Evolutionary conservation across 176 grass and related monocot species (phyloP).

Genomic region (Hordeum vulgare): DNA sequence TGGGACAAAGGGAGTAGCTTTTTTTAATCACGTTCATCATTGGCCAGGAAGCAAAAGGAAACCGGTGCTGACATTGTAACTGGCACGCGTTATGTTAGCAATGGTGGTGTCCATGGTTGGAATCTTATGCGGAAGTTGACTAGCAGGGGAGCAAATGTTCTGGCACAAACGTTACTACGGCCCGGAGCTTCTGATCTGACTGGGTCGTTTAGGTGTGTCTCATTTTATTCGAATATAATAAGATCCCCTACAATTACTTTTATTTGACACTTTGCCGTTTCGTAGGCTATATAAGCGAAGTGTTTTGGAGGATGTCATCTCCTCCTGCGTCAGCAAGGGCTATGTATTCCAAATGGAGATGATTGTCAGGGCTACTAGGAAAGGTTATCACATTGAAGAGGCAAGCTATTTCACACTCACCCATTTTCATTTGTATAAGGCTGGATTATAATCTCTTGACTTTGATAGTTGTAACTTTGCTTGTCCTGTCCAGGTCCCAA

Average conservation of each 20-base stretch:
- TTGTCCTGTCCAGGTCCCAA: conserved; percentile 65
- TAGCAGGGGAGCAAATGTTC: conserved; percentile 98
- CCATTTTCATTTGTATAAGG: background rate
- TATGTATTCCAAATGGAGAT: conserved; percentile 99
- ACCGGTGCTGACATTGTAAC: conserved; percentile 85
- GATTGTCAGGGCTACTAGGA: conserved; percentile 96
- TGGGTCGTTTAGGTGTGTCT: conserved; percentile 73
- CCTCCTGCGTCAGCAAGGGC: conserved; percentile 95
- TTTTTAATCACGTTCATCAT: conserved; percentile 13
- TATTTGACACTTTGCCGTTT: background rate
- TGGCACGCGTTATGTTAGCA: conserved; percentile 80
- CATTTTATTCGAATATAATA: background rate
- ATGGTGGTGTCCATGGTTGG: conserved; percentile 96
- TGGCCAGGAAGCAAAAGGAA: conserved; percentile 75
- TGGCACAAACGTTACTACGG: conserved; percentile 87
- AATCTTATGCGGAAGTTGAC: conserved; percentile 94
- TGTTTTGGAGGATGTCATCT: conserved; percentile 88
- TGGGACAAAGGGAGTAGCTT: no score
- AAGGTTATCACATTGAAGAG: conserved; percentile 85
- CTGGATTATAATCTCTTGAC: background rate
- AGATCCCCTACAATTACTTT: background rate
- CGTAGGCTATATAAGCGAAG: conserved; percentile 75
- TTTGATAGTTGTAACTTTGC: background rate
- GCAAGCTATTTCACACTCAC: background rate
- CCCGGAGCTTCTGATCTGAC: conserved; percentile 92